Percentiles rank a stretch among this genome's conserved stretches.
Evolutionary conservation across 108 stramenopile genomes (phyloP).

Genomic region (Nitzschia palea): DNA sequence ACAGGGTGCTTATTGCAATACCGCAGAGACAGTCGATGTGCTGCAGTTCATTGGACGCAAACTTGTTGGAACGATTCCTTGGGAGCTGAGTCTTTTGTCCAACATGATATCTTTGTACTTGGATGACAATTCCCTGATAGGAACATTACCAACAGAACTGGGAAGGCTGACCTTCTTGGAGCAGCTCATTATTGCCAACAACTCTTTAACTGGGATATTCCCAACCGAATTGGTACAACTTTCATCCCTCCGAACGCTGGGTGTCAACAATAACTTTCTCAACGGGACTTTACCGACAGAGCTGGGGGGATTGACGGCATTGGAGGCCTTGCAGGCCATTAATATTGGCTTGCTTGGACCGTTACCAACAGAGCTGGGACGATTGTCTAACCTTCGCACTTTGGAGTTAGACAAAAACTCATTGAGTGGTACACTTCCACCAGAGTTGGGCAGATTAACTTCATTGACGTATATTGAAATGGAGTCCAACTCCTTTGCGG

Average conservation of each 20-base stretch:
- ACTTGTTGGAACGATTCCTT: slow-evolving; percentile 48
- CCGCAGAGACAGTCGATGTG: no score
- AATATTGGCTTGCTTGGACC: slow-evolving; percentile 18
- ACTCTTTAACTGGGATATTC: slow-evolving; percentile 27
- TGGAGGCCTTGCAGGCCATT: no score
- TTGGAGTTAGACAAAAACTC: slow-evolving; percentile 29
- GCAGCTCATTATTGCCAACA: slow-evolving; percentile 33
- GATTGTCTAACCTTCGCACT: slow-evolving; percentile 10
- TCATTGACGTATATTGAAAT: neutral
- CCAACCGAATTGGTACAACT: no score
- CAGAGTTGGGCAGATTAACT: neutral
- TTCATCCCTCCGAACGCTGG: no score
- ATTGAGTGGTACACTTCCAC: slow-evolving; percentile 18
- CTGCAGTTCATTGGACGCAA: slow-evolving; percentile 30
- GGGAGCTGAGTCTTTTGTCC: slow-evolving; percentile 41
- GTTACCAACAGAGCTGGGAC: slow-evolving; percentile 50
- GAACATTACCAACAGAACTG: slow-evolving; percentile 47
- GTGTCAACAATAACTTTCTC: no score
- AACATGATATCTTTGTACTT: slow-evolving; percentile 31
- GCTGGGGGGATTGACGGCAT: slow-evolving; percentile 34
- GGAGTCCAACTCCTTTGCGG: slow-evolving; percentile 31
- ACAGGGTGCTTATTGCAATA: no score
- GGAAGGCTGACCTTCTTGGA: slow-evolving; percentile 46
- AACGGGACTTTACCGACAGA: slow-evolving; percentile 47
- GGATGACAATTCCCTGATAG: slow-evolving; percentile 8